These are phyloP conservation scores for Cyclocybe cylindracea DNA, from an alignment of 768 basidiomycete genomes.

Conservation along the genomic window DNA sequence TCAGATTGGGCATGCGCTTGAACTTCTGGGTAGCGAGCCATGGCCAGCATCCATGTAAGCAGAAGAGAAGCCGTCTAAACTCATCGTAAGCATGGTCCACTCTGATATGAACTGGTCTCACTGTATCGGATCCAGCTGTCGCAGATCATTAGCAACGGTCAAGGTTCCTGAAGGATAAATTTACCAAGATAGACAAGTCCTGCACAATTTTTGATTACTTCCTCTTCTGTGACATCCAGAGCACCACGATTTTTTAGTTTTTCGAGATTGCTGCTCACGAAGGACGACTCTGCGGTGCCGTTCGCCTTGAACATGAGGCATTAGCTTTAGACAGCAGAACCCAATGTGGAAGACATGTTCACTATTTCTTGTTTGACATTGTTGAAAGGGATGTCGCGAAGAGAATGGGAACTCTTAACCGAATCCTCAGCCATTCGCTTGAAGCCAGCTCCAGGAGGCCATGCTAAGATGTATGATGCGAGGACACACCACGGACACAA, in stretches of 20 bases:
- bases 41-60: conserved; percentile 30
- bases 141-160: not conserved
- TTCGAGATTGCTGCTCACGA: conserved; percentile 26
- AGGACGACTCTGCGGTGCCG: conserved; percentile 24
- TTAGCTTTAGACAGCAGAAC: not conserved
- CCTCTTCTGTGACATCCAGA: conserved; percentile 23
- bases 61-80: conserved; percentile 28
- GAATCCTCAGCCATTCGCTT: conserved; percentile 27
- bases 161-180: not conserved
- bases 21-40: conserved; percentile 41
- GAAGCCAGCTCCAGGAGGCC: conserved; percentile 40
- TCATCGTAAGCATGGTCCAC: not conserved
- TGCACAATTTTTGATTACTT: conserved; percentile 40
- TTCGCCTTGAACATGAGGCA: conserved; percentile 11
- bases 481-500: not conserved
- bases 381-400: conserved; percentile 29
- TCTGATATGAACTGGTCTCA: not conserved
- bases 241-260: conserved; percentile 14
- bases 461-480: conserved; percentile 17
- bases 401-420: conserved; percentile 16
- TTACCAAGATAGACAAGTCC: conserved; percentile 42
- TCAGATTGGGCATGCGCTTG: conserved; percentile 44
- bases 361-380: conserved; percentile 27
- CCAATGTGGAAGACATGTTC: not conserved
- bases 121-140: conserved; percentile 21